These are phyloP conservation scores for Clitopilus passeckerianus DNA, from an alignment of 768 basidiomycete genomes.

Conservation along the genomic window DNA sequence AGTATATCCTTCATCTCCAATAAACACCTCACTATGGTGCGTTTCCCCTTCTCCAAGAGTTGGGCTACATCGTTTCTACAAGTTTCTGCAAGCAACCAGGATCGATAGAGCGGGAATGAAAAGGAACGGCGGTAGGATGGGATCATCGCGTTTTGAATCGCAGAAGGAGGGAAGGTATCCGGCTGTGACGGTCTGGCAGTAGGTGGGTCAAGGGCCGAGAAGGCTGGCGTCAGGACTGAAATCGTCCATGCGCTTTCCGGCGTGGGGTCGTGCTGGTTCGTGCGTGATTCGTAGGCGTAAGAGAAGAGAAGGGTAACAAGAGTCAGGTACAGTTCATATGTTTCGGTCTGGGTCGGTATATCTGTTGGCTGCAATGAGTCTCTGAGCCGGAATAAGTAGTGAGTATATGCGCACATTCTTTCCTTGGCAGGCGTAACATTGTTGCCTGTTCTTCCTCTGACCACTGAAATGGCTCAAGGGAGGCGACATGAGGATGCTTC, in stretches of 20 bases:
- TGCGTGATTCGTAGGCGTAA: conserved; percentile 78
- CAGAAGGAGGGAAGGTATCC: conserved; percentile 32
- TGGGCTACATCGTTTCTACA: conserved; percentile 62
- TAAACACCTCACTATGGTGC: conserved; percentile 57
- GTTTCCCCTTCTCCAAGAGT: conserved; percentile 55
- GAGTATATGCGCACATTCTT: conserved; percentile 38
- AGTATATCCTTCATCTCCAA: conserved; percentile 70
- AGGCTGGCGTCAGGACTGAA: conserved; percentile 63
- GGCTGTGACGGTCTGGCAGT: conserved; percentile 20
- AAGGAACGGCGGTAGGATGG: conserved; percentile 73
- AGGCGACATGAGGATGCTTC: conserved; percentile 47
- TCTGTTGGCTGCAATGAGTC: conserved; percentile 34
- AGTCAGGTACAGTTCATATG: conserved; percentile 60
- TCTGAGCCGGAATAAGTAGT: background rate
- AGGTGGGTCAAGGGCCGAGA: conserved; percentile 78
- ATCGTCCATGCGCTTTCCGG: conserved; percentile 90
- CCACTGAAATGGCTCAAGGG: conserved; percentile 39
- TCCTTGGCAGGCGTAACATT: conserved; percentile 55
- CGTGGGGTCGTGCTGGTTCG: conserved; percentile 74
- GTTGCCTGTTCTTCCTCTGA: conserved; percentile 67
- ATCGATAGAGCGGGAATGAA: conserved; percentile 76
- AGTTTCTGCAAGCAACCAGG: conserved; percentile 65
- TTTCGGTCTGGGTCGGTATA: conserved; percentile 50
- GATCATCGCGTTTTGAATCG: conserved; percentile 46
- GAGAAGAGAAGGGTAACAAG: conserved; percentile 71